A percentile compares a stretch with the other conserved stretches of the same genome.
These are phyloP conservation scores for Pichia manshurica DNA, from an alignment of 805 yeast species.

Conservation along the genomic window DNA sequence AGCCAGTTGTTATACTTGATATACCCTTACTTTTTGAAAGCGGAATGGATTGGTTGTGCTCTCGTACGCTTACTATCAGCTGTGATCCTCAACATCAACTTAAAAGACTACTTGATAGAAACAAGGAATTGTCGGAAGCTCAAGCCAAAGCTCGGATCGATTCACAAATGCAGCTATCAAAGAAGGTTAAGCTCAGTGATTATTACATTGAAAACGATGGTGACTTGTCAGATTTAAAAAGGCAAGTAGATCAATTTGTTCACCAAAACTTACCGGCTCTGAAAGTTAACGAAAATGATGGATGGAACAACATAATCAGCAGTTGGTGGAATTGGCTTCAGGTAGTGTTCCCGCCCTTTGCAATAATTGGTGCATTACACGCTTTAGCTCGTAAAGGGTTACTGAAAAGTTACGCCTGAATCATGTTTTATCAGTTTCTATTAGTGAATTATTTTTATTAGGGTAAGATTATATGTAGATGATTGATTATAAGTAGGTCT, in stretches of 20 bases:
- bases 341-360: slow-evolving; percentile 9
- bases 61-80: slow-evolving; percentile 59
- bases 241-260: slow-evolving; percentile 38
- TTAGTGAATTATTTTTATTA: no score
- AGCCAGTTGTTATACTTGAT: slow-evolving; percentile 66
- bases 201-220: slow-evolving; percentile 59
- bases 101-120: slow-evolving; percentile 57
- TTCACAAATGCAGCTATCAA: slow-evolving; percentile 66
- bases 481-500: no score
- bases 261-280: slow-evolving; percentile 2
- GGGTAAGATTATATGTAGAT: no score
- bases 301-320: background rate
- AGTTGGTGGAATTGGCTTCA: slow-evolving; percentile 10
- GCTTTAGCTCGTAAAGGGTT: slow-evolving; percentile 1
- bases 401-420: background rate
- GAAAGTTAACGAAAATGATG: background rate
- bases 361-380: slow-evolving; percentile 2
- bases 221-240: slow-evolving; percentile 38
- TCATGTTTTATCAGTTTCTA: no score
- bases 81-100: slow-evolving; percentile 57
- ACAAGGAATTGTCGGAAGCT: slow-evolving; percentile 54
- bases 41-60: slow-evolving; percentile 65
- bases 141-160: slow-evolving; percentile 71
- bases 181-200: slow-evolving; percentile 57
- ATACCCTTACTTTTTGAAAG: slow-evolving; percentile 89